Base-by-base conservation (phyloP, 2,329 filamentous ascomycete genomes). In the Exophiala sp. region DNA sequence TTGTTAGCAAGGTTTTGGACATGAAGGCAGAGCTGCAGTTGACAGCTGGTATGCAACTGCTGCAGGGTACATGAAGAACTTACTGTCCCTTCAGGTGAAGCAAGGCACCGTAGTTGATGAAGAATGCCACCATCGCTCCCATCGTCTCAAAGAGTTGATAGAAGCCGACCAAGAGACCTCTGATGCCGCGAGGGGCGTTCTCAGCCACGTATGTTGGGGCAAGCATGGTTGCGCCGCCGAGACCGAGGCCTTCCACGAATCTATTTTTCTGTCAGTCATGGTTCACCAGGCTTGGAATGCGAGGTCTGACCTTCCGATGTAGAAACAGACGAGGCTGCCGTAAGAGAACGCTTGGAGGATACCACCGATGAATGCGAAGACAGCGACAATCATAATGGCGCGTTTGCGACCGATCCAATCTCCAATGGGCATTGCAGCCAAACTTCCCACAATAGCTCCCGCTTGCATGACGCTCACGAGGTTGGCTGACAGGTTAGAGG, bases 391-490 rank as follows among this genome's bases (percentile, higher is more conserved):
- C 18, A 88, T 75, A 29, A 89, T 73, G 20, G 76, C 75, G 11
- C 59, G 63, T 42, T 79, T 78, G 47, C 85, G 78, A 12, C 85
- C 85, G 61, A 70, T 80, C 59, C 66, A 66, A 52, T 77, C 72
- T 4, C 74, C 70, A 7, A 65, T 47, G 2, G 57, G 63, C 34
- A 65, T 66, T 20, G 72, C 78, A 50, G 80, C 57, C 58, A 88
- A 75, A 54, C 83, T 83, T 34, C 84, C 84, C 48, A 80, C 74
- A 67, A 88, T 87, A 58, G 83, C 86, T 47, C 85, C 85, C 39
- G 80, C 84, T 69, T 88, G 85, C 8, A 88, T 77, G 0, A 82
- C 85, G n/a, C 84, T 86, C 24, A 87, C 86, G 54, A 89, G 84
- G 65, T 87, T 87, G 59, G 85, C 82, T 43, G 78, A 79, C 44